These are phyloP conservation scores for Leishmania arabica DNA, from an alignment of 208 protist species.

Conservation along the genomic window DNA sequence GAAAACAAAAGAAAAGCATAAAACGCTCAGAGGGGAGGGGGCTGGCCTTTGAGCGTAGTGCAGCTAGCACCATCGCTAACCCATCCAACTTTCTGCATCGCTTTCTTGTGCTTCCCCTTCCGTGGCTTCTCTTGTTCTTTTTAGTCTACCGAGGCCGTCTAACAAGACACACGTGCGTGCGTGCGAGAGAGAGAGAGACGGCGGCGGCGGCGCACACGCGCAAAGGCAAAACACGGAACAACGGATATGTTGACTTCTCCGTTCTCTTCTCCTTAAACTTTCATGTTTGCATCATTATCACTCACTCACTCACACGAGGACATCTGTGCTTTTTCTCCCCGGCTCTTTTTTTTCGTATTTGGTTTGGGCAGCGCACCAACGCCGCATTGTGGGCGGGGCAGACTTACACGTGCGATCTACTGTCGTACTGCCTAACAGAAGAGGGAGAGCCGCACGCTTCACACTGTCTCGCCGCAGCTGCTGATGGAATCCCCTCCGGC, in stretches of 20 bases:
- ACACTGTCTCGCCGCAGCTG: not conserved
- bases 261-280: not conserved
- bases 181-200: not conserved
- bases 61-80: not conserved
- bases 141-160: not conserved
- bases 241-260: not conserved
- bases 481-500: slow-evolving; percentile 6
- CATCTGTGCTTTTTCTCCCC: too few relatives aligned
- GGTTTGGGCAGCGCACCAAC: not conserved
- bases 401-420: not conserved
- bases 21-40: not conserved
- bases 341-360: not conserved
- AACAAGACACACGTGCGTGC: not conserved
- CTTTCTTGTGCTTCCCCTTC: not conserved
- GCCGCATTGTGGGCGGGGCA: too few relatives aligned
- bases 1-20: not conserved
- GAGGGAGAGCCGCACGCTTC: not conserved
- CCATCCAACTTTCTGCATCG: not conserved
- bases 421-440: not conserved
- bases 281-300: too few relatives aligned
- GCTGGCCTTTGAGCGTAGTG: not conserved
- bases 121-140: not conserved
- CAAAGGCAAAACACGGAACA: not conserved
- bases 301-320: too few relatives aligned
- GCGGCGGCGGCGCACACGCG: not conserved